Evolutionary conservation across 1,284 basidiomycete genomes (phyloP).

Genomic region (Coniferiporia weirii): DNA sequence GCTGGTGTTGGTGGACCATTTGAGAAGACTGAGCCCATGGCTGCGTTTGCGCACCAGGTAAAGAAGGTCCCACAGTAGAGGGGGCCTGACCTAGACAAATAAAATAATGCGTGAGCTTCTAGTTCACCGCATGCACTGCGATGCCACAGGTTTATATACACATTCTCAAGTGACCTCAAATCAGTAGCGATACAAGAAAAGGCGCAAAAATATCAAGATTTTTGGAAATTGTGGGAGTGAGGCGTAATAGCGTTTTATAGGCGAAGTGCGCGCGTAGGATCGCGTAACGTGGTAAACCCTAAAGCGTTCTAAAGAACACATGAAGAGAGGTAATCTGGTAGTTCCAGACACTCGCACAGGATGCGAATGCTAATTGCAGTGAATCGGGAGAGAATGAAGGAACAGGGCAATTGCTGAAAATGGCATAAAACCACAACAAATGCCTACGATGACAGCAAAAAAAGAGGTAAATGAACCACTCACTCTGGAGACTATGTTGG

Average conservation of each 20-base stretch:
- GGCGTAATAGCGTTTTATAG: too few relatives aligned
- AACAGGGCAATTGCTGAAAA: neutral
- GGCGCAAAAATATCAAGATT: too few relatives aligned
- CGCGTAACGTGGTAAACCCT: too few relatives aligned
- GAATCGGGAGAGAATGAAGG: neutral
- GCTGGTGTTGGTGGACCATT: slow-evolving; percentile 3
- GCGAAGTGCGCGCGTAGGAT: too few relatives aligned
- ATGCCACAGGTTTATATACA: neutral
- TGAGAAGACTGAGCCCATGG: neutral
- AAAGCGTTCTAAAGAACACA: too few relatives aligned
- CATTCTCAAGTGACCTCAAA: too few relatives aligned
- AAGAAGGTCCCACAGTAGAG: neutral
- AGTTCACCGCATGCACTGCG: neutral
- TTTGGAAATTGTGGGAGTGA: too few relatives aligned
- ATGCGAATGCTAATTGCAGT: too few relatives aligned
- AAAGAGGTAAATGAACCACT: slow-evolving; percentile 29
- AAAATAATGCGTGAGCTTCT: neutral
- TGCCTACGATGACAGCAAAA: slow-evolving; percentile 19
- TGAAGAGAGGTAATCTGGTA: too few relatives aligned
- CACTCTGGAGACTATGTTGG: slow-evolving; percentile 42
- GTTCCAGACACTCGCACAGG: too few relatives aligned
- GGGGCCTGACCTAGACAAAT: neutral
- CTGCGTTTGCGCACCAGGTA: neutral
- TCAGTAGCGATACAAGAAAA: too few relatives aligned
- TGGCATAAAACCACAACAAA: neutral